phyloP scores from a whole-genome alignment of 345 rosid species.

The Boechera stricta region DNA sequence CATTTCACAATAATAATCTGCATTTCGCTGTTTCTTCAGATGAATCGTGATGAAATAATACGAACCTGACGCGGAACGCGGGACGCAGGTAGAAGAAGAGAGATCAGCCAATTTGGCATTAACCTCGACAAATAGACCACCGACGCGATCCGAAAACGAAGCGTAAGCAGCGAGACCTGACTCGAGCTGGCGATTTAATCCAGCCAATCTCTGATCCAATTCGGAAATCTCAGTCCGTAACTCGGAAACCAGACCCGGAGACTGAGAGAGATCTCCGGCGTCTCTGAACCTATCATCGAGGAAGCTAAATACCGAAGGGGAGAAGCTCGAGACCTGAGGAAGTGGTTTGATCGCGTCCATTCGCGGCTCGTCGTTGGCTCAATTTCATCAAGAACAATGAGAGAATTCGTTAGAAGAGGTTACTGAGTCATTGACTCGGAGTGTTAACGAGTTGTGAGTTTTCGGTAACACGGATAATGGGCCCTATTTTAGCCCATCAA shows the following conservation, averaged over 20 bases:
- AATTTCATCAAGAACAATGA: conserved; percentile 33
- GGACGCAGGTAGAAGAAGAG: conserved; percentile 50
- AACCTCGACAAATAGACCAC: conserved; percentile 47
- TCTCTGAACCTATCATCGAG: conserved; percentile 61
- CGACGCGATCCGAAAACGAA: conserved; percentile 67
- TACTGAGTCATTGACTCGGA: conserved; percentile 42
- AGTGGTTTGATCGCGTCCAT: conserved; percentile 62
- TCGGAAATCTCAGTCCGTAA: conserved; percentile 62
- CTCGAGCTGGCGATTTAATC: conserved; percentile 62
- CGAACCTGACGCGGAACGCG: conserved; percentile 56
- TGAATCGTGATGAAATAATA: not conserved
- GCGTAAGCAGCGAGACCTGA: conserved; percentile 61
- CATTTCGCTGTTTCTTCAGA: conserved; percentile 4
- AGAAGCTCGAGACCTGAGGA: conserved; percentile 55
- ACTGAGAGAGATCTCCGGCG: conserved; percentile 52
- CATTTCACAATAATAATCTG: not conserved
- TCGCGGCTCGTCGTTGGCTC: conserved; percentile 30
- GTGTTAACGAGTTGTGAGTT: conserved; percentile 32
- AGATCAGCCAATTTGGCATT: conserved; percentile 60
- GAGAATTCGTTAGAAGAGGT: conserved; percentile 31
- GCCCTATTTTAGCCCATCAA: conserved; percentile 17
- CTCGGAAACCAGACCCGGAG: conserved; percentile 58
- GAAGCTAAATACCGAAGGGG: conserved; percentile 54
- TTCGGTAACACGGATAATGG: conserved; percentile 19
- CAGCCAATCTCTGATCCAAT: conserved; percentile 59